These are phyloP conservation scores for Skeletonema potamos DNA, from an alignment of 108 stramenopile species.

Conservation along the genomic window DNA sequence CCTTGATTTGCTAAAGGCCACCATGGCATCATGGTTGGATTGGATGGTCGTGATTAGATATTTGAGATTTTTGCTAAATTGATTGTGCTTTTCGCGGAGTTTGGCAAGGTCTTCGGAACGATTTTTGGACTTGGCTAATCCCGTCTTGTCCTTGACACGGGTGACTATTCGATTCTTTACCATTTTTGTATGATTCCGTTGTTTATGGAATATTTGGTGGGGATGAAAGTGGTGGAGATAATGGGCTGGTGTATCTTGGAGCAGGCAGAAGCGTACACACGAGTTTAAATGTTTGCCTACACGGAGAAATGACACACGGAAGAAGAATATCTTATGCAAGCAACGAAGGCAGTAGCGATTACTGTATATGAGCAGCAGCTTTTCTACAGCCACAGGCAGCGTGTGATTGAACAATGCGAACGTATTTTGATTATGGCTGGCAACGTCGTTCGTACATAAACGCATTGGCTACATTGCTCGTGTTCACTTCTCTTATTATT, in stretches of 20 bases:
- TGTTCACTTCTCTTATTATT: too few species aligned
- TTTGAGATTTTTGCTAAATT: slow-evolving; percentile 40
- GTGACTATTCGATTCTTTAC: slow-evolving; percentile 35
- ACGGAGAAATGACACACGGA: too few species aligned
- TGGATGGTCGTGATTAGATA: slow-evolving; percentile 30
- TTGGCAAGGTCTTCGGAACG: slow-evolving; percentile 26
- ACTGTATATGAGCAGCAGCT: too few species aligned
- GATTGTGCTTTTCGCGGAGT: slow-evolving; percentile 15
- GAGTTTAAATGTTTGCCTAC: too few species aligned
- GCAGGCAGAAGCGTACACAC: too few species aligned
- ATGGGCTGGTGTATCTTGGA: not conserved
- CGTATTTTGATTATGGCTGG: too few species aligned
- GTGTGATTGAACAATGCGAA: too few species aligned
- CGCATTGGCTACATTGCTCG: too few species aligned
- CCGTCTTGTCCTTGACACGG: slow-evolving; percentile 47
- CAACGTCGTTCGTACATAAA: too few species aligned
- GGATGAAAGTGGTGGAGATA: not conserved
- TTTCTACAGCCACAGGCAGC: too few species aligned
- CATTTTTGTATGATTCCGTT: not conserved
- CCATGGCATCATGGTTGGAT: slow-evolving; percentile 38
- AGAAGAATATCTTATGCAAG: too few species aligned
- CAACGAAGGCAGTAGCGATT: too few species aligned
- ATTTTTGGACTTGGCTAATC: slow-evolving; percentile 43
- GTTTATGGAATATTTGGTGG: not conserved
- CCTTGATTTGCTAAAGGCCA: slow-evolving; percentile 16